Evolutionary conservation across 139 green algal species (phyloP).

Genomic region (Medakamo hakoo): DNA sequence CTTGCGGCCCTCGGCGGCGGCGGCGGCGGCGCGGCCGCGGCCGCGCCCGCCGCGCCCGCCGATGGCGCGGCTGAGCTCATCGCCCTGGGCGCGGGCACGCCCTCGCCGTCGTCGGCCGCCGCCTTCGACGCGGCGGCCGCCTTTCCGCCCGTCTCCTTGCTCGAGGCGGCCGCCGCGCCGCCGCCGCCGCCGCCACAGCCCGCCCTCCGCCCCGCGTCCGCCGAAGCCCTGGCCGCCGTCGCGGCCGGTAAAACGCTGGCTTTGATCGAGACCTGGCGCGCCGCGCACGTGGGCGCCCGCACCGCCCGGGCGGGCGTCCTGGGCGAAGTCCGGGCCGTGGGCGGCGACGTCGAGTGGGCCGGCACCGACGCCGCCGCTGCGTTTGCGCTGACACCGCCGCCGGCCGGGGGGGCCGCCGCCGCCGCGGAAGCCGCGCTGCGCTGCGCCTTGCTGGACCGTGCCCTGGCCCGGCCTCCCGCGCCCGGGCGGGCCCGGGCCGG

Average conservation of each 20-base stretch:
- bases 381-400: background rate
- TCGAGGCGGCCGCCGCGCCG: background rate
- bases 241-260: background rate
- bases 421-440: background rate
- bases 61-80: too few relatives aligned
- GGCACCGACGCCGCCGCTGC: too few relatives aligned
- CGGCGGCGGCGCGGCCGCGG: too few relatives aligned
- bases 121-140: background rate
- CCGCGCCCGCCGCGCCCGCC: too few relatives aligned
- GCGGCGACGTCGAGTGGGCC: too few relatives aligned
- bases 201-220: too few relatives aligned
- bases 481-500: too few relatives aligned
- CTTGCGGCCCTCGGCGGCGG: background rate
- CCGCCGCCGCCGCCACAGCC: background rate
- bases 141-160: background rate
- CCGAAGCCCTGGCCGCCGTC: background rate
- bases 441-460: too few relatives aligned
- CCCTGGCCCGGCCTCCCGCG: too few relatives aligned
- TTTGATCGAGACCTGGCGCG: background rate
- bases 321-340: background rate
- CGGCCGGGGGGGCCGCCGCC: too few relatives aligned
- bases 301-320: background rate
- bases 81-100: too few relatives aligned
- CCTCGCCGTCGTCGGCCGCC: background rate
- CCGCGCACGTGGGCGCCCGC: too few relatives aligned